Evolutionary conservation across 2,329 filamentous ascomycete species (phyloP), one percentile per base, ranked within the genome.

Genomic region (Scytalidium lignicola): DNA sequence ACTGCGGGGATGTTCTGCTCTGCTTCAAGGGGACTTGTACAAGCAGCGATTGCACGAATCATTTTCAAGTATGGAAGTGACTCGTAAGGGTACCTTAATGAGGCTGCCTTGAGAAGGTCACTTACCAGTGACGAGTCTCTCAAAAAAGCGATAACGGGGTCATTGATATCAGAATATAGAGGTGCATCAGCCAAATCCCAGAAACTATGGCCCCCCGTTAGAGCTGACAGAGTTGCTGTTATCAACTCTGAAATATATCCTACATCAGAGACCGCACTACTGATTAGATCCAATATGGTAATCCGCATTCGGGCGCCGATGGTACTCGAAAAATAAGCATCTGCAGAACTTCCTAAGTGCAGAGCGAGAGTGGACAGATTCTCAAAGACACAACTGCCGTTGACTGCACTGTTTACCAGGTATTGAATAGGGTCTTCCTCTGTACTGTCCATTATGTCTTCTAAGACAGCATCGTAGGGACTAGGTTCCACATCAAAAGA

Each of bases 51-150:
- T 37, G 78, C 80, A 48, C 82, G 83, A 62, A 83, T 86, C 37
- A 95, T 71, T 47, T 79, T 81, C 52, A 95, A 69, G 59, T 96
- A 89, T 1, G 91, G 90, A 2, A 83, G 68, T 43, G 88, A 84
- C 67, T 96, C 92, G 65, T 88, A 92, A 0, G 92, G 92, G 62
- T 90, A 96, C 48, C 92, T 83, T 52, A 80, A 78, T 41, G 85
- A 77, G 6, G 91, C 83, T 62, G 87, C 79, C 44, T 79, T 73
- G 26, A 95, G 80, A 53, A 63, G 39, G 10, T 37, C 32, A 13
- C 15, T 37, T n/a, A 37, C 15, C 40, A 17, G 29, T 21, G 13
- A 29, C 5, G 32, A 17, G 22, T 56, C 47, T 13, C 40, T 26
- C n/a, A 57, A 41, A 47, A 86, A 59, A 15, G 48, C 67, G 17